Percentiles rank a stretch among this genome's conserved stretches.
These are phyloP conservation scores for Tolypocladium paradoxum DNA, from an alignment of 2,329 filamentous ascomycete genomes.

Conservation along the genomic window DNA sequence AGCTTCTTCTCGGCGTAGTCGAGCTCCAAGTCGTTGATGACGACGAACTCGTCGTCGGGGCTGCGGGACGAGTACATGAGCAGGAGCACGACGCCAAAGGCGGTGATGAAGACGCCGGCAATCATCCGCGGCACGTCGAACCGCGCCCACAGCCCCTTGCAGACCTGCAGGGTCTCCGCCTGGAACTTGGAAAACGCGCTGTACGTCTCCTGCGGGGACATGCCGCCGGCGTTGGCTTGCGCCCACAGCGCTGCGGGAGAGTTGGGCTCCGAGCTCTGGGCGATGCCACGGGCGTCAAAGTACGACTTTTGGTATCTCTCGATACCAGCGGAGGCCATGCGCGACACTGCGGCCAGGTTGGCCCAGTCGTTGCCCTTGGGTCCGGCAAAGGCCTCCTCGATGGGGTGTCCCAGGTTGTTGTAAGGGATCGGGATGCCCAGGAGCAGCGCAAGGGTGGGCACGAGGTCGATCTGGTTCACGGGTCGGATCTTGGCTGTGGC, in stretches of 20 bases:
- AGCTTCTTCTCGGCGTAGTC: slow-evolving; percentile 48
- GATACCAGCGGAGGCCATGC: slow-evolving; percentile 73
- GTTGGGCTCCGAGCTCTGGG: slow-evolving; percentile 39
- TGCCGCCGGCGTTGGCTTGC: slow-evolving; percentile 34
- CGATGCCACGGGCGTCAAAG: slow-evolving; percentile 57
- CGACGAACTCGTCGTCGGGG: slow-evolving; percentile 41
- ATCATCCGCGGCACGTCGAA: slow-evolving; percentile 86
- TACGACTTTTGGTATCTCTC: slow-evolving; percentile 84
- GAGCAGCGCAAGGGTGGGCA: slow-evolving; percentile 80
- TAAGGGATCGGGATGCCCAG: slow-evolving; percentile 89
- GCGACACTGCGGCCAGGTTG: slow-evolving; percentile 67
- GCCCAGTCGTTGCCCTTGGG: slow-evolving; percentile 57
- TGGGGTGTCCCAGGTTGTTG: slow-evolving; percentile 87
- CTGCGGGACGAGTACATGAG: slow-evolving; percentile 59
- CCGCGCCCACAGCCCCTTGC: slow-evolving; percentile 78
- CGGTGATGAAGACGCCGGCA: slow-evolving; percentile 62
- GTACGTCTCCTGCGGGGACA: slow-evolving; percentile 31
- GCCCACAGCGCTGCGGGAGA: slow-evolving; percentile 32
- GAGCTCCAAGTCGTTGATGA: slow-evolving; percentile 45
- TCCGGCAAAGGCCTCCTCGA: slow-evolving; percentile 85
- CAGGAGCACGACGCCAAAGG: slow-evolving; percentile 56
- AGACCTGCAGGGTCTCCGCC: slow-evolving; percentile 63
- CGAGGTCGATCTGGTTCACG: slow-evolving; percentile 82
- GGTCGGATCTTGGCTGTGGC: slow-evolving; percentile 67
- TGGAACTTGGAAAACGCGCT: slow-evolving; percentile 64